Evolutionary conservation across 495 filamentous ascomycete species (phyloP), one percentile per base, ranked within the genome.

Genomic region (Aspergillus coremiiformis): DNA sequence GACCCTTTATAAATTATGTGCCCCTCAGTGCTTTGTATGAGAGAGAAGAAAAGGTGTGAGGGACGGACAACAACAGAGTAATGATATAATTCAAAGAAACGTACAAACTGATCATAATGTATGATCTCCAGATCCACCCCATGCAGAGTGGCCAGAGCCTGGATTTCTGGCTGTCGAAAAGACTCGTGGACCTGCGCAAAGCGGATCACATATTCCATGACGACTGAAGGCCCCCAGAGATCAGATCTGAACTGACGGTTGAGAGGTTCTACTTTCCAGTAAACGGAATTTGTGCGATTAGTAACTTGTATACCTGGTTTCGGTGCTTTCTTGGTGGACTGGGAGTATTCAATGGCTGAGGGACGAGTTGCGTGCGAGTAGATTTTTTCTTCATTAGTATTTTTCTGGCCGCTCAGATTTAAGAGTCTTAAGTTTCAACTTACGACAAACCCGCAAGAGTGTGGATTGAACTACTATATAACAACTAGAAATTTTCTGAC

Each of bases 131-230:
- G 54, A 29, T 87, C 72, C 19, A 93, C 70, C 9, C 78, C 75
- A 26, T 81, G 74, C 12, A 94, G 64, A 6, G 80, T 65, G 6
- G 93, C 92, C 17, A 97, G 68, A 19, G 93, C 82, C 60, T 91
- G 70, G n/a, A 96, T 76, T 67, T 99, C 93, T 8, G 91, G 78
- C 51, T 78, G 78, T 47, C 91, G 86, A 64, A 99, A 99, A 12
- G 80, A 85, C 74, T 96, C 89, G 64, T 96, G 90, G 46, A 78
- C 74, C 66, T 97, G 94, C 10, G 84, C 89, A 63, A 97, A 89
- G 54, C 92, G 86, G 52, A 99, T 84, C 41, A 99, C 80, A 59
- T 86, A 97, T 51, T 93, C 82, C 80, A 89, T 84, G 42, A 14
- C 33, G 47, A 45, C 17, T 45, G 43, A 15, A 35, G 14, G 15